A percentile compares a stretch with the other conserved stretches of the same genome.
Evolutionary conservation across 2,329 filamentous ascomycete genomes (phyloP).

Genomic region (Purpureocillium takamizusanense): DNA sequence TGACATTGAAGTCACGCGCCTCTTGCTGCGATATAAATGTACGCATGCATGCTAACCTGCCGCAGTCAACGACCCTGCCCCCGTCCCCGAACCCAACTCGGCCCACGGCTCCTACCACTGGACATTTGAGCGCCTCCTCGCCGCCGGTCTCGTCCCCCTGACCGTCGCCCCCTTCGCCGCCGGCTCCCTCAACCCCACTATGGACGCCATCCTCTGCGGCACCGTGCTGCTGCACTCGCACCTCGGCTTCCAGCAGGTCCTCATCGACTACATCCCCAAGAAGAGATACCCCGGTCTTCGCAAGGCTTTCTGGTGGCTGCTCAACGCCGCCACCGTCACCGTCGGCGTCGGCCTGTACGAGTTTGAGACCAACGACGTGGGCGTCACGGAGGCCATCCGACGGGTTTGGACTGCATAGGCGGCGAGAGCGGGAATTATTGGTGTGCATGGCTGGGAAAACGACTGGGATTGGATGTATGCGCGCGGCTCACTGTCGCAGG

Average conservation of each 20-base stretch:
- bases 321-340: slow-evolving; percentile 69
- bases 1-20: no score
- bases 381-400: slow-evolving; percentile 81
- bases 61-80: slow-evolving; percentile 77
- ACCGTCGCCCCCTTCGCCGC: slow-evolving; percentile 86
- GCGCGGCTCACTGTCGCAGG: not conserved
- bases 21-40: no score
- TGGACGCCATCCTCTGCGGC: slow-evolving; percentile 79
- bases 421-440: not conserved
- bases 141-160: slow-evolving; percentile 74
- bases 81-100: slow-evolving; percentile 62
- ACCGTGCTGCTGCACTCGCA: slow-evolving; percentile 86
- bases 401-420: slow-evolving; percentile 75
- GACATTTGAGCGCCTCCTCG: slow-evolving; percentile 85
- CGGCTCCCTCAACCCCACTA: slow-evolving; percentile 79
- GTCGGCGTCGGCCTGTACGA: slow-evolving; percentile 90
- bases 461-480: not conserved
- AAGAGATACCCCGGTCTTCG: slow-evolving; percentile 59
- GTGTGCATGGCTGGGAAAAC: not conserved
- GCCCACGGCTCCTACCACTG: slow-evolving; percentile 96
- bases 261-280: slow-evolving; percentile 85
- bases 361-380: slow-evolving; percentile 98
- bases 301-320: slow-evolving; percentile 63
- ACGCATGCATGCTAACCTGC: no score
- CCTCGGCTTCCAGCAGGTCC: slow-evolving; percentile 83